Evolutionary conservation across 2,329 filamentous ascomycete genomes (phyloP).

Genomic region (Fonsecaea pugnacius): DNA sequence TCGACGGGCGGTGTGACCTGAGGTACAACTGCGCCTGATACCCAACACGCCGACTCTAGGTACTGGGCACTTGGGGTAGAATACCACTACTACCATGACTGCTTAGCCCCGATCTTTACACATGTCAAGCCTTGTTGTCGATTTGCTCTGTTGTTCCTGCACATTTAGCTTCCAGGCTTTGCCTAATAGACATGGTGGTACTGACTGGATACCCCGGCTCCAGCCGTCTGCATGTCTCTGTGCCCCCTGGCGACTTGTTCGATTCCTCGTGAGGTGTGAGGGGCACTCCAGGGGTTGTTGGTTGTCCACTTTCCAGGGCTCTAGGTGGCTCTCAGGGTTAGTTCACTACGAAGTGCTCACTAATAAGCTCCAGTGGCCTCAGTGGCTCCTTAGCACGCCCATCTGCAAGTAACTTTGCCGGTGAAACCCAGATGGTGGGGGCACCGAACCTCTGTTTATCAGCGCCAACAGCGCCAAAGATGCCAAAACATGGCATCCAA

Average conservation of each 20-base stretch:
- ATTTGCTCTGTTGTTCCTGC: slow-evolving; percentile 12
- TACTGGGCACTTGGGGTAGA: neutral
- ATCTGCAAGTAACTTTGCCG: slow-evolving; percentile 4
- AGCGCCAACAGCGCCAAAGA: slow-evolving; percentile 9
- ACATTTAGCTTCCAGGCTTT: slow-evolving; percentile 16
- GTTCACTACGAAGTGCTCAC: neutral
- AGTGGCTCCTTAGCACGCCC: neutral
- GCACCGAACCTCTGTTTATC: neutral
- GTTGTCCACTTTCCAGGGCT: neutral
- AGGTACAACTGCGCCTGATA: no score
- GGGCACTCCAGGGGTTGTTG: neutral
- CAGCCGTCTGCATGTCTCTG: slow-evolving; percentile 20
- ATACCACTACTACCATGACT: no score
- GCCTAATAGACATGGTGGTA: slow-evolving; percentile 1
- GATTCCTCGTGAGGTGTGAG: neutral
- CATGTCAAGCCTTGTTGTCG: slow-evolving; percentile 16
- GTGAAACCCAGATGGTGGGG: slow-evolving; percentile 5
- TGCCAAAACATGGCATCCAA: slow-evolving; percentile 1
- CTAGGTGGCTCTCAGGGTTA: neutral
- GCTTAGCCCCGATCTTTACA: slow-evolving; percentile 17
- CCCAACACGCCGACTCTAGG: neutral
- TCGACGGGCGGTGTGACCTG: no score
- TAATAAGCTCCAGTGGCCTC: neutral
- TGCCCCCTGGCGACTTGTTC: slow-evolving; percentile 15
- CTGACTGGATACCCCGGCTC: slow-evolving; percentile 2